Evolutionary conservation across 2,329 filamentous ascomycete species (phyloP).

Genomic region (Pyrenophora graminea): DNA sequence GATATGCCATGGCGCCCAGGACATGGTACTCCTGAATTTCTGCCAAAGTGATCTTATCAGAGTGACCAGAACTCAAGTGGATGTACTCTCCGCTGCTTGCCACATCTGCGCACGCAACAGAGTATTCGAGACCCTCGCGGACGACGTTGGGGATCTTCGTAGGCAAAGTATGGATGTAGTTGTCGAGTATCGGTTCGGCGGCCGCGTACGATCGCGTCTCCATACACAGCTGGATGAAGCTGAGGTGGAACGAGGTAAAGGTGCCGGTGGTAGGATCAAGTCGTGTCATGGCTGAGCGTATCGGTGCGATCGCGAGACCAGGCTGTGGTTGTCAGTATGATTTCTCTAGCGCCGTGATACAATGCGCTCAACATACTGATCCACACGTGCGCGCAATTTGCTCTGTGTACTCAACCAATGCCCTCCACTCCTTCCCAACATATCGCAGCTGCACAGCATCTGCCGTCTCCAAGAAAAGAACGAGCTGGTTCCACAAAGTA

Average conservation of each 20-base stretch:
- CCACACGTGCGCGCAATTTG: conserved; percentile 36
- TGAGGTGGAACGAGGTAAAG: conserved; percentile 67
- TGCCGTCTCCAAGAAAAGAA: conserved; percentile 54
- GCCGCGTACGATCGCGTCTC: conserved; percentile 58
- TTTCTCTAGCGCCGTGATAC: not conserved
- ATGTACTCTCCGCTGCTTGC: conserved; percentile 62
- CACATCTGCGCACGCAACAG: conserved; percentile 48
- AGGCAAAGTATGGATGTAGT: conserved; percentile 69
- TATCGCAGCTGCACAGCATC: conserved; percentile 61
- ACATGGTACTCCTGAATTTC: conserved; percentile 62
- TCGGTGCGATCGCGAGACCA: conserved; percentile 44
- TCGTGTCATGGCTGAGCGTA: conserved; percentile 61
- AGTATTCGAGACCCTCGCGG: conserved; percentile 45
- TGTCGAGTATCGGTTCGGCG: conserved; percentile 66
- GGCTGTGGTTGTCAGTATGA: conserved; percentile 29
- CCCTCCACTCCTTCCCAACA: conserved; percentile 53
- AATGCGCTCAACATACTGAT: conserved; percentile 32
- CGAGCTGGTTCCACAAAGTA: conserved; percentile 55
- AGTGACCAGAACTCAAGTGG: conserved; percentile 62
- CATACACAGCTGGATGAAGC: conserved; percentile 62
- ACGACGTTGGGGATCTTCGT: conserved; percentile 38
- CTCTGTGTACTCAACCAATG: conserved; percentile 50
- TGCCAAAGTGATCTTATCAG: conserved; percentile 56
- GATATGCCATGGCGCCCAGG: conserved; percentile 54
- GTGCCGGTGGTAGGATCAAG: conserved; percentile 69